Evolutionary conservation across 257 asterid species (phyloP), one percentile per base, ranked within the genome.

Genomic region (Prunella vulgaris): DNA sequence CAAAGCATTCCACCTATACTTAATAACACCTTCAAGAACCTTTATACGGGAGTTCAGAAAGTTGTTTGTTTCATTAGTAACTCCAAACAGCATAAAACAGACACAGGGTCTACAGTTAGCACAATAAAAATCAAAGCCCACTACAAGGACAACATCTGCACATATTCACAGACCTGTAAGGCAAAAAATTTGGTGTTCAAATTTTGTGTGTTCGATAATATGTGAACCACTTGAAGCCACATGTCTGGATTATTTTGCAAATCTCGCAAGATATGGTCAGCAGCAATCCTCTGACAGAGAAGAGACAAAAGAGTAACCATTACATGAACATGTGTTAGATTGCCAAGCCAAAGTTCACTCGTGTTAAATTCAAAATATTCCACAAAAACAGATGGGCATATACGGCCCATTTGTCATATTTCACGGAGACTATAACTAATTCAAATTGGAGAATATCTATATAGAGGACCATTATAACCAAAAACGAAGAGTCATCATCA

Each of bases 171-270:
- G 30, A 94, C 99, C 96, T 94, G 99, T 78, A 94, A 74, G 66
- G 99, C 90, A 62, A 89, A 94, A 78, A 89, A 92, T 74, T 94
- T 94, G 71, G 98, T 86, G 80, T 94, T 86, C 84, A 92, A 72
- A 79, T 71, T 88, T 58, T 89, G 93, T 15, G 99, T 77, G 69
- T 66, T 89, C 28, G 98, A 86, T 64, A 94, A 81, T 78, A 94
- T 89, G 81, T 91, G 98, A 77, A 89, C 98, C 70, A 94, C 99
- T 92, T 92, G 99, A 80, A 89, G 98, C 99, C 99, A 94, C 96
- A 85, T 94, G 61, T 92, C 96, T 7, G 93, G 96, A 74, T 92
- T 92, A 62, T 78, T 85, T 86, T 94, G 99, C 85, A 94, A 77
- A 77, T 92, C 99, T 32, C 98, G 88, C 90, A 94, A 80, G 59